These are phyloP conservation scores for Medicago ruthenica DNA, from an alignment of 306 rosid species.

Conservation along the genomic window DNA sequence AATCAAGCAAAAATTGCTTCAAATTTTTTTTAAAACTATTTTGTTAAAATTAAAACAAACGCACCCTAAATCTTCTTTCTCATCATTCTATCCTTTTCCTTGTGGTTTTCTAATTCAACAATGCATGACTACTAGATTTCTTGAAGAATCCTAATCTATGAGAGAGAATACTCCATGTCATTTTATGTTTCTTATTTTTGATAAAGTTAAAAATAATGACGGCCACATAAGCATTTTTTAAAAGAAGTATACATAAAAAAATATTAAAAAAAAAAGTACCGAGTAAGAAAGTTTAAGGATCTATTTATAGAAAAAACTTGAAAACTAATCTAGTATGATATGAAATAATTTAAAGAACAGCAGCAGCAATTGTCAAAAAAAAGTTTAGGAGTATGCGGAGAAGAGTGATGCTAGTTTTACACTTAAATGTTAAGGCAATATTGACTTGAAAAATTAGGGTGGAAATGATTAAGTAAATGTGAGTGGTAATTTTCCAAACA, in stretches of 20 bases:
- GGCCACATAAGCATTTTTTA: background rate
- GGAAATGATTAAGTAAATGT: background rate
- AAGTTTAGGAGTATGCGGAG: background rate
- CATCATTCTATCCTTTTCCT: no score
- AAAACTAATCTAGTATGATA: background rate
- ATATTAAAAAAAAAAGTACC: background rate
- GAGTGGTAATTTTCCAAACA: background rate
- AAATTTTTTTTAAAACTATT: no score
- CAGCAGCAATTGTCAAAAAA: background rate
- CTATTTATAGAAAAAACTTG: background rate
- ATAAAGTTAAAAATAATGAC: no score
- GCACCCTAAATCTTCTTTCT: no score
- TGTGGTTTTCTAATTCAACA: no score
- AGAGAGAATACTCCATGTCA: no score
- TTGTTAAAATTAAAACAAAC: no score
- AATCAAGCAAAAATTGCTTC: no score
- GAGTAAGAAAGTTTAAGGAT: background rate
- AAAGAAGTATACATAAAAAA: background rate
- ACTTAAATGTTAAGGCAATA: background rate
- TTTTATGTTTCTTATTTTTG: no score
- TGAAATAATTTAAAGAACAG: background rate
- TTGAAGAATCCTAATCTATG: no score
- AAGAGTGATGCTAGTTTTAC: background rate
- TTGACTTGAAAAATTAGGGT: background rate
- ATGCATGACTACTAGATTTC: no score